phyloP scores from a whole-genome alignment of 805 yeast species.

The Huiozyma sinensis region DNA sequence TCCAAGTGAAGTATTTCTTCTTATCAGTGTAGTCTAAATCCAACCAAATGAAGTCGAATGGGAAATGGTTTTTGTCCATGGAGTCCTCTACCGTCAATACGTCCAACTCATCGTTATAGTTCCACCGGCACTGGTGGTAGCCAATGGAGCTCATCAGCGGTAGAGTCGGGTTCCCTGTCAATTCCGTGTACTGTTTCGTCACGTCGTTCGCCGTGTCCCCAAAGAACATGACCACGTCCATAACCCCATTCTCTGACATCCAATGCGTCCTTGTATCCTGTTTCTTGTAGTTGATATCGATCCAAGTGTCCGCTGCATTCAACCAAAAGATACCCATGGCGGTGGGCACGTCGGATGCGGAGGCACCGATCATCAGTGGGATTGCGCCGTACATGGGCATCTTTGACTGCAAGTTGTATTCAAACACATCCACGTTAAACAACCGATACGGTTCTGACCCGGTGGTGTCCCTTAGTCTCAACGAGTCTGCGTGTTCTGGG shows the following conservation, averaged over 20 bases:
- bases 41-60: conserved; percentile 89
- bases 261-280: conserved; percentile 54
- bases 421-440: conserved; percentile 90
- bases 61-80: conserved; percentile 66
- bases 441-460: conserved; percentile 67
- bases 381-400: conserved; percentile 93
- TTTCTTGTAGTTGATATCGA: conserved; percentile 43
- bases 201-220: conserved; percentile 49
- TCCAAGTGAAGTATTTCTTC: conserved; percentile 90
- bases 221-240: conserved; percentile 64
- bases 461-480: conserved; percentile 62
- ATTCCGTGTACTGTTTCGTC: conserved; percentile 46
- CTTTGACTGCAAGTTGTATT: conserved; percentile 72
- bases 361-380: conserved; percentile 70
- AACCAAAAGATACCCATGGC: conserved; percentile 83
- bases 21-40: conserved; percentile 86
- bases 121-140: conserved; percentile 97
- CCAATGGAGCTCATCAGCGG: conserved; percentile 78
- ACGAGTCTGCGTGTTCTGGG: conserved; percentile 87
- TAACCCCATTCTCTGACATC: conserved; percentile 83
- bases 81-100: conserved; percentile 58
- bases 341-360: conserved; percentile 30
- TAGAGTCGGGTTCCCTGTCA: conserved; percentile 64
- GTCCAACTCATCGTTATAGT: conserved; percentile 81
- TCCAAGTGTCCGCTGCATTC: conserved; percentile 85